A percentile compares a stretch with the other conserved stretches of the same genome.
These are phyloP conservation scores for Cinchona pubescens DNA, from an alignment of 257 asterid genomes.

Conservation along the genomic window DNA sequence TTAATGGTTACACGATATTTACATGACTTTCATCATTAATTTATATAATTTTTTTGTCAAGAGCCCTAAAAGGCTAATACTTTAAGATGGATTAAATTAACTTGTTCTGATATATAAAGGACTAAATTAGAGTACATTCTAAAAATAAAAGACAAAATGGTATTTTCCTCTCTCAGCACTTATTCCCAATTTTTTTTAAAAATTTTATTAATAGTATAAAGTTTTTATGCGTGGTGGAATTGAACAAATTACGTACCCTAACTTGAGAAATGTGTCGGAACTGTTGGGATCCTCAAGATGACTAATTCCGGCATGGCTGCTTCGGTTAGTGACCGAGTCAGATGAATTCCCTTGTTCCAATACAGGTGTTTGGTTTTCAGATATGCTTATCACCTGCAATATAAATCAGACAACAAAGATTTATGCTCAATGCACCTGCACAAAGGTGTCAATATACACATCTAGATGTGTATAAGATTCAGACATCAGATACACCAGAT, in stretches of 20 bases:
- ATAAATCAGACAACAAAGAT: background rate
- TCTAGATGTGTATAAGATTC: no score
- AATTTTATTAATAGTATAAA: background rate
- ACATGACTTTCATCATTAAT: no score
- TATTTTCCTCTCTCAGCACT: background rate
- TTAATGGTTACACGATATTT: no score
- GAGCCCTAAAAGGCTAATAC: no score
- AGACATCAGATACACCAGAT: constrained; percentile 31
- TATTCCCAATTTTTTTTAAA: background rate
- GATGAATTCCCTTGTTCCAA: constrained; percentile 43
- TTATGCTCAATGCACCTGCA: no score
- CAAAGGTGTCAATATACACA: no score
- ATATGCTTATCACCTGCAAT: background rate
- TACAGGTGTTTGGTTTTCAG: constrained; percentile 12
- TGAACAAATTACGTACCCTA: constrained; percentile 48
- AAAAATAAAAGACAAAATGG: no score
- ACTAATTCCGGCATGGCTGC: constrained; percentile 17
- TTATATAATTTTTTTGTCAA: no score
- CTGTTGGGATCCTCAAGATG: constrained; percentile 25
- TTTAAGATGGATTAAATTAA: no score
- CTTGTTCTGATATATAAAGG: no score
- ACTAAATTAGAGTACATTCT: no score
- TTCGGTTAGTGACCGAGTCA: constrained; percentile 32
- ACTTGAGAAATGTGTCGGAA: constrained; percentile 58
- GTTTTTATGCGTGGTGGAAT: background rate